Conservation (phyloP, 2,329 filamentous ascomycete species). For the Exophiala oligosperma region DNA sequence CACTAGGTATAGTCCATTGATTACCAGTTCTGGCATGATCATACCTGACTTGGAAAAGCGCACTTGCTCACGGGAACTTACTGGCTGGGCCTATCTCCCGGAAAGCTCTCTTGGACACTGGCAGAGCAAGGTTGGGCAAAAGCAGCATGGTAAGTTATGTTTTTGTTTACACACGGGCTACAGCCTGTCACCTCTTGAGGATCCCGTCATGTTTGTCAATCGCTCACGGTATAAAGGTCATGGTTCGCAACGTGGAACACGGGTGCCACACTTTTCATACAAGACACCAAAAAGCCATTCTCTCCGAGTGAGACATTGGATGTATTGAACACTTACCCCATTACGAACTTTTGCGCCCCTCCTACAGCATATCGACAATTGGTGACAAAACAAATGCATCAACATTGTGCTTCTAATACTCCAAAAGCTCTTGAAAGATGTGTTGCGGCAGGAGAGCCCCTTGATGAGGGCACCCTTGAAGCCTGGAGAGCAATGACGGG, state of each 20-base stretch:
- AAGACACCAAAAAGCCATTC: conserved; percentile 39
- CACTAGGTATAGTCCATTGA: conserved; percentile 24
- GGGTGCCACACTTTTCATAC: conserved; percentile 40
- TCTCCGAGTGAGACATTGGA: conserved; percentile 31
- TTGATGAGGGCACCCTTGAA: conserved; percentile 39
- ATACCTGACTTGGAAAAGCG: conserved; percentile 9
- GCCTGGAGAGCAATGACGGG: conserved; percentile 35
- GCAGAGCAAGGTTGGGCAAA: conserved; percentile 45
- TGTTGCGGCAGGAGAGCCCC: conserved; percentile 38
- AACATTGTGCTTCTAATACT: too few relatives aligned
- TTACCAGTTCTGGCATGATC: neutral
- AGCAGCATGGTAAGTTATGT: conserved; percentile 37
- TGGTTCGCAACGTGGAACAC: conserved; percentile 42
- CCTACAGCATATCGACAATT: conserved; percentile 41
- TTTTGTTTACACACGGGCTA: too few relatives aligned
- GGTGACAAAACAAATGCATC: conserved; percentile 25
- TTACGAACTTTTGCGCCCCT: conserved; percentile 42
- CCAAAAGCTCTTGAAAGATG: conserved; percentile 36
- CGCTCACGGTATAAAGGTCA: conserved; percentile 13
- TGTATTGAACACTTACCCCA: conserved; percentile 37
- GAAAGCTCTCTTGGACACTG: conserved; percentile 40
- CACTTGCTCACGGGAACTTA: conserved; percentile 39
- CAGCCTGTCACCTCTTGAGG: conserved; percentile 19
- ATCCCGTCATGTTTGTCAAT: conserved; percentile 41
- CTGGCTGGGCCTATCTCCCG: conserved; percentile 37